These are phyloP conservation scores for Aspergillus thermomutatus DNA, from an alignment of 2,329 filamentous ascomycete species.

Conservation along the genomic window DNA sequence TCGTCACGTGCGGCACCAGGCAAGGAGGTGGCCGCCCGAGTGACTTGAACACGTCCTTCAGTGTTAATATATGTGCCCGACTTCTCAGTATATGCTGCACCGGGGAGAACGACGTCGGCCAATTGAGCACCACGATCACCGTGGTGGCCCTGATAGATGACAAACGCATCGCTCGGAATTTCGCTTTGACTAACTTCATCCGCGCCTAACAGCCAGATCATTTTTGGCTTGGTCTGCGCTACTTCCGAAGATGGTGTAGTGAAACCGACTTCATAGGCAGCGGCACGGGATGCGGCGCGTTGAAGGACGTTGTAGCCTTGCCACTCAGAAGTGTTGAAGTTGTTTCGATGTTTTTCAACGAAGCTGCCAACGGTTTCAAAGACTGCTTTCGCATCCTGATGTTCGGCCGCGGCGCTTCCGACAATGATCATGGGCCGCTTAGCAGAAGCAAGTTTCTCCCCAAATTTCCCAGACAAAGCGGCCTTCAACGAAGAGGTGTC, in stretches of 20 bases:
- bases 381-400: slow-evolving; percentile 84
- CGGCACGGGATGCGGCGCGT: slow-evolving; percentile 84
- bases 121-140: slow-evolving; percentile 90
- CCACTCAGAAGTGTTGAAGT: slow-evolving; percentile 87
- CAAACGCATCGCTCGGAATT: slow-evolving; percentile 92
- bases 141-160: slow-evolving; percentile 97
- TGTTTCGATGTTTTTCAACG: slow-evolving; percentile 86
- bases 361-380: slow-evolving; percentile 89
- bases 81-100: slow-evolving; percentile 96
- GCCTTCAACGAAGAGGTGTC: slow-evolving; percentile 79
- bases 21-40: slow-evolving; percentile 80
- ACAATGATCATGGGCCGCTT: slow-evolving; percentile 96
- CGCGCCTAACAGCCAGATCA: slow-evolving; percentile 93
- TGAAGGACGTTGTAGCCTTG: slow-evolving; percentile 97
- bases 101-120: slow-evolving; percentile 89
- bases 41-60: slow-evolving; percentile 92
- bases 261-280: slow-evolving; percentile 95
- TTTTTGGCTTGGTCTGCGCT: slow-evolving; percentile 83
- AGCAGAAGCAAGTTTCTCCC: slow-evolving; percentile 83
- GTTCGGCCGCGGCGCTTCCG: slow-evolving; percentile 87
- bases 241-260: slow-evolving; percentile 78
- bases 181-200: slow-evolving; percentile 84
- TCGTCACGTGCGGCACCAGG: slow-evolving; percentile 89
- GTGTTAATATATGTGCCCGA: slow-evolving; percentile 95
- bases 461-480: slow-evolving; percentile 80